phyloP scores from a whole-genome alignment of 176 grass and related monocot species.

The Aegilops speltoides region DNA sequence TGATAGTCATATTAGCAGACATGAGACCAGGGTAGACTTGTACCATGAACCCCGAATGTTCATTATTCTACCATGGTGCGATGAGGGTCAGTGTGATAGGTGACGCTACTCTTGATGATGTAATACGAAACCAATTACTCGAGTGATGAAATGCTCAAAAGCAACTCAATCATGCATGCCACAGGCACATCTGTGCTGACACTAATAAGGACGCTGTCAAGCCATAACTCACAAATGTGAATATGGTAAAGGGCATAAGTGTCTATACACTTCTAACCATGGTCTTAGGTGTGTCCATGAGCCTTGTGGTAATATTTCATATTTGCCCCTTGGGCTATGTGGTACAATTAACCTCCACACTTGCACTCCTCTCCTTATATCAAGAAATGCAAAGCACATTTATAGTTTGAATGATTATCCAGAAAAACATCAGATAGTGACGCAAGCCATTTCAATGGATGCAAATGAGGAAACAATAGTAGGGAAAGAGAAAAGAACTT shows the following conservation, averaged over 20 bases:
- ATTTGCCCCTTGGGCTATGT: background rate
- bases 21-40: background rate
- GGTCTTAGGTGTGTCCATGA: background rate
- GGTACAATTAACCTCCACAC: background rate
- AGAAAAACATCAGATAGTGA: background rate
- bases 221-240: background rate
- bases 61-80: background rate
- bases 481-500: background rate
- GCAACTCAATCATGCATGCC: background rate
- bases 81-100: background rate
- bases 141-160: background rate
- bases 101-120: background rate
- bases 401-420: background rate
- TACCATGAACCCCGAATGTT: background rate
- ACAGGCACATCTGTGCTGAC: background rate
- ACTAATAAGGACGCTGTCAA: background rate
- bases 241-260: background rate
- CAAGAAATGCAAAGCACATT: background rate
- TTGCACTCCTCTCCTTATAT: background rate
- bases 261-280: background rate
- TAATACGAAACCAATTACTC: background rate
- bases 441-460: background rate
- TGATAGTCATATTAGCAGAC: conserved; percentile 1
- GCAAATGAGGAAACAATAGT: background rate
- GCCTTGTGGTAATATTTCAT: background rate